A percentile compares a stretch with the other conserved stretches of the same genome.
Evolutionary conservation across 2,329 filamentous ascomycete species (phyloP).

Genomic region (Ophiostoma sp.): DNA sequence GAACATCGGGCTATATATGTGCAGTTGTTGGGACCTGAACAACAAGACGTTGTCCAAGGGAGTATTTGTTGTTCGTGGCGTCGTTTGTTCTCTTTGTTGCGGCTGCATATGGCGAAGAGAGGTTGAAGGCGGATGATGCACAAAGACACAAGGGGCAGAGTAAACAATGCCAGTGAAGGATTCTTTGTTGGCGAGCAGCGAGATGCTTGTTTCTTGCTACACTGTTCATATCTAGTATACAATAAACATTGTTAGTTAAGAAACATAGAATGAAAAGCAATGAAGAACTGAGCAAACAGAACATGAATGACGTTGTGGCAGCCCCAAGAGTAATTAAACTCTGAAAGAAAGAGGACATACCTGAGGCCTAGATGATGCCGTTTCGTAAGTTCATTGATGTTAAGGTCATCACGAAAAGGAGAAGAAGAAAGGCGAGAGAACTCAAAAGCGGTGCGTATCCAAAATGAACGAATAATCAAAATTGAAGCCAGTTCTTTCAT

Average conservation of each 20-base stretch:
- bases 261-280: neutral
- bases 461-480: constrained; percentile 1
- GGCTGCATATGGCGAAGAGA: neutral
- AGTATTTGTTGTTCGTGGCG: neutral
- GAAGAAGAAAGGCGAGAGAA: neutral
- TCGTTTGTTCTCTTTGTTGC: constrained; percentile 5
- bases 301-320: neutral
- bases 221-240: neutral
- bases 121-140: neutral
- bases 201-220: neutral
- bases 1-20: neutral
- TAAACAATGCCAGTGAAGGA: neutral
- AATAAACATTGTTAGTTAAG: neutral
- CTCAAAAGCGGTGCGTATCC: neutral
- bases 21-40: neutral
- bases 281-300: neutral
- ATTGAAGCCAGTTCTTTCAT: constrained; percentile 1
- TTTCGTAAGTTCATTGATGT: neutral
- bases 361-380: neutral
- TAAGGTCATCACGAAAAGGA: neutral
- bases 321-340: neutral
- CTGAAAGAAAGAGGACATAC: neutral
- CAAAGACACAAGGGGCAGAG: constrained; percentile 1
- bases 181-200: neutral
- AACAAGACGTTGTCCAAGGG: neutral